Evolutionary conservation across 2,329 filamentous ascomycete genomes (phyloP).

Genomic region (Parafenestella ontariensis): DNA sequence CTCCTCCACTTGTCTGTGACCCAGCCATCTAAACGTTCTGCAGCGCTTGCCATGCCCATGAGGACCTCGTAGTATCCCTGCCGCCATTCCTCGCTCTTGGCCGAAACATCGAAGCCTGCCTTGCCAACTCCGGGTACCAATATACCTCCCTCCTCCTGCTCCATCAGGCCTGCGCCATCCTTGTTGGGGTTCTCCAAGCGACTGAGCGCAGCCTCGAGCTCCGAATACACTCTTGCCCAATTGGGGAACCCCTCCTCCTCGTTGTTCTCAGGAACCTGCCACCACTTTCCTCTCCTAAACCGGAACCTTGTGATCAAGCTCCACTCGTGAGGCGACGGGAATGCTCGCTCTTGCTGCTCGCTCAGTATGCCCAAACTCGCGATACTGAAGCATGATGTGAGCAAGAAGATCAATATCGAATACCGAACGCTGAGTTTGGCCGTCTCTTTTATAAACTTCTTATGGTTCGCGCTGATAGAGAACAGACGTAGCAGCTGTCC

Average conservation of each 20-base stretch:
- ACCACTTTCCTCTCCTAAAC: conserved; percentile 64
- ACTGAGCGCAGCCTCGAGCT: conserved; percentile 65
- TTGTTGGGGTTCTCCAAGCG: conserved; percentile 72
- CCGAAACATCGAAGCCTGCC: conserved; percentile 71
- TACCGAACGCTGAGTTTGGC: conserved; percentile 73
- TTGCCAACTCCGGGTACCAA: conserved; percentile 43
- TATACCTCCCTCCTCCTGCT: conserved; percentile 62
- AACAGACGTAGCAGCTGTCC: conserved; percentile 70
- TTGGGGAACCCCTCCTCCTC: conserved; percentile 68
- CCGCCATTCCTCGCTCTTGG: conserved; percentile 83
- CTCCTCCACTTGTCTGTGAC: conserved; percentile 69
- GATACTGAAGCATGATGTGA: conserved; percentile 65
- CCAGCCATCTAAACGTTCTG: conserved; percentile 84
- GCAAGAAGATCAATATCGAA: conserved; percentile 69
- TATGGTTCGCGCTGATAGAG: conserved; percentile 73
- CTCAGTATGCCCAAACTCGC: conserved; percentile 72
- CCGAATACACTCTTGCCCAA: conserved; percentile 71
- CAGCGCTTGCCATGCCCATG: conserved; percentile 76
- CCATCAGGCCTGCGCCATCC: conserved; percentile 71
- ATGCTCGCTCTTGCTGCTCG: conserved; percentile 75
- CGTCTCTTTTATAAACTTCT: conserved; percentile 73
- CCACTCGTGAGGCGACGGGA: conserved; percentile 87
- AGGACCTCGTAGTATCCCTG: conserved; percentile 84
- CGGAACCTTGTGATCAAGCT: conserved; percentile 71
- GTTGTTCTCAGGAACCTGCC: conserved; percentile 60